Percentiles rank a stretch among this genome's conserved stretches.
Conservation (phyloP, 208 protist genomes). For the Wallacemonas sp. region DNA sequence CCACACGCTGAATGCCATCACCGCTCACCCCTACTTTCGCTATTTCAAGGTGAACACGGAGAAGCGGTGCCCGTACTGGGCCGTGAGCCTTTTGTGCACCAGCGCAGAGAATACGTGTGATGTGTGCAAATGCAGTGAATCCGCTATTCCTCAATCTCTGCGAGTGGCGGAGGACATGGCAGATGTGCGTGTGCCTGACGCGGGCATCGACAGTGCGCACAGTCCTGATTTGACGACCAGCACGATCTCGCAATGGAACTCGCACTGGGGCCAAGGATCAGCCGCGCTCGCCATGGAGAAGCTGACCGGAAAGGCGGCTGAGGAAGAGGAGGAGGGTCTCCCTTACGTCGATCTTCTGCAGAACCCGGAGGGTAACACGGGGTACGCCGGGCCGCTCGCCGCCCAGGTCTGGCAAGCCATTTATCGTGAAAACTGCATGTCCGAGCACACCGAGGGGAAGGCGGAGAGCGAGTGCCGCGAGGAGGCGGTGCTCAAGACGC, state of each 20-base stretch:
- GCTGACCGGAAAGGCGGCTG: too few relatives aligned
- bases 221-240: conserved; percentile 3
- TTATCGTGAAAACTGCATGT: conserved; percentile 84
- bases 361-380: conserved; percentile 87
- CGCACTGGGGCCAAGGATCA: conserved; percentile 2
- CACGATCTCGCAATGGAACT: neutral
- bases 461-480: conserved; percentile 51
- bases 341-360: conserved; percentile 83
- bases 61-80: conserved; percentile 87
- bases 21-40: conserved; percentile 75
- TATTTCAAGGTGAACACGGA: conserved; percentile 90
- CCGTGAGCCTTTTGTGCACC: conserved; percentile 75
- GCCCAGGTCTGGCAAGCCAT: conserved; percentile 80
- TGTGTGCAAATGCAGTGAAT: conserved; percentile 81
- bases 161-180: conserved; percentile 74
- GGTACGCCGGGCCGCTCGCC: conserved; percentile 79
- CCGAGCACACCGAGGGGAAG: conserved; percentile 7
- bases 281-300: neutral
- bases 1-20: conserved; percentile 70
- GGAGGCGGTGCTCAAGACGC: conserved; percentile 47
- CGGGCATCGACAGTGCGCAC: conserved; percentile 23
- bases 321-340: conserved; percentile 38
- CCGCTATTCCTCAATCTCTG: conserved; percentile 64
- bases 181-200: conserved; percentile 45
- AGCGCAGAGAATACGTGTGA: conserved; percentile 72